Evolutionary conservation across 2,329 filamentous ascomycete genomes (phyloP).

Genomic region (Penicillium sp.): DNA sequence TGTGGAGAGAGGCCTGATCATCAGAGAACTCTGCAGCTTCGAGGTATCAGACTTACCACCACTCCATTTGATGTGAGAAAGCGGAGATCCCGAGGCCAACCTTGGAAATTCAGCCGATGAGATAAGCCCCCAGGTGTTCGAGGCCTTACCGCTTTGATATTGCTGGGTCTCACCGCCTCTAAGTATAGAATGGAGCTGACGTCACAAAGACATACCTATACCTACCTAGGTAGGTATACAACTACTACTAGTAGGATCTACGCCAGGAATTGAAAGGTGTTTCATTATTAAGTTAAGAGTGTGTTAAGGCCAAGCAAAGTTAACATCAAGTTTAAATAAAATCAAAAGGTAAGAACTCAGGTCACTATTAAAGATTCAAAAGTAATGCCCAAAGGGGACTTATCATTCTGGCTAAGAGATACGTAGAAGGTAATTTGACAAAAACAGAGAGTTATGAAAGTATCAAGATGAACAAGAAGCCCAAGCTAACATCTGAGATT

Average conservation of each 20-base stretch:
- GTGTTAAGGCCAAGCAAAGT: too few species aligned
- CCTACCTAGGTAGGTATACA: too few species aligned
- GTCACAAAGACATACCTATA: not conserved
- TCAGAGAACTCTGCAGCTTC: slow-evolving; percentile 4
- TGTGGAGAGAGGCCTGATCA: slow-evolving; percentile 9
- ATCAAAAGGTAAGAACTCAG: not conserved
- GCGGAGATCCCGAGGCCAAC: slow-evolving; percentile 2
- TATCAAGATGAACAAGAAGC: not conserved
- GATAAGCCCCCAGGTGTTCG: slow-evolving; percentile 1
- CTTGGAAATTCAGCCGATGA: not conserved
- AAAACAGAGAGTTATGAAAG: not conserved
- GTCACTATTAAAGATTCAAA: not conserved
- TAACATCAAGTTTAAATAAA: not conserved
- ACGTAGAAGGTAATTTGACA: not conserved
- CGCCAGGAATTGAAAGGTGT: too few species aligned
- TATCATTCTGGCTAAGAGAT: slow-evolving; percentile 3
- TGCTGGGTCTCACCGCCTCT: not conserved
- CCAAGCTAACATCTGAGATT: not conserved
- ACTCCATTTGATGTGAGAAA: slow-evolving; percentile 2
- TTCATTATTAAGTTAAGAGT: not conserved
- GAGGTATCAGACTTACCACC: slow-evolving; percentile 1
- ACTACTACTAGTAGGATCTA: not conserved
- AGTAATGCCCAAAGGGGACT: not conserved
- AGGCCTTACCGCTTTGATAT: not conserved
- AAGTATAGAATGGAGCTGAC: not conserved